Conservation (phyloP, 208 protist species). For the Blastocrithidia nonstop region DNA sequence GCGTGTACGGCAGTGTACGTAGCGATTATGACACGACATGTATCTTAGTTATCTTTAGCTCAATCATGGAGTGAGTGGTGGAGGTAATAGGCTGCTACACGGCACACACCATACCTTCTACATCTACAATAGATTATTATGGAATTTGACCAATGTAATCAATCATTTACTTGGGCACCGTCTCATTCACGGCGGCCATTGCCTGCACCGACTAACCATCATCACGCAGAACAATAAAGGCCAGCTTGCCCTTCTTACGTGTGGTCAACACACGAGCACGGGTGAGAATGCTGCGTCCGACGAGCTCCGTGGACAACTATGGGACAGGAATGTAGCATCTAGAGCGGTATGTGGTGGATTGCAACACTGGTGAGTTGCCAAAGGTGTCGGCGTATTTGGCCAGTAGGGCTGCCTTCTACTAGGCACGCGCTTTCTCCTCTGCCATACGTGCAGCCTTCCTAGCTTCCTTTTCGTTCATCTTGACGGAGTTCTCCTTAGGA, state of each 20-base stretch:
- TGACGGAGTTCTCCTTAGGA: too few species aligned
- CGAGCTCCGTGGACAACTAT: conserved; percentile 18
- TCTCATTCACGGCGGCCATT: conserved; percentile 56
- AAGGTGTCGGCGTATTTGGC: conserved; percentile 65
- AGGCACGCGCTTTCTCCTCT: conserved; percentile 65
- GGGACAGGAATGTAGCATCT: conserved; percentile 27
- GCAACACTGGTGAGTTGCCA: conserved; percentile 46
- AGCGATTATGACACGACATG: conserved; percentile 74
- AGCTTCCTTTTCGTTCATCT: conserved; percentile 66
- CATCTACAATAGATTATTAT: conserved; percentile 81
- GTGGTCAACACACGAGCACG: conserved; percentile 78
- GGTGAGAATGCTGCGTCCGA: conserved; percentile 39
- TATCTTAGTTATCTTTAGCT: conserved; percentile 68
- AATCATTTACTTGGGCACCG: conserved; percentile 76
- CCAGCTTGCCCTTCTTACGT: conserved; percentile 85
- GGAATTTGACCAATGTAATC: conserved; percentile 84
- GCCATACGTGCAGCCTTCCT: conserved; percentile 71
- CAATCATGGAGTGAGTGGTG: conserved; percentile 62
- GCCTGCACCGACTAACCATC: conserved; percentile 65
- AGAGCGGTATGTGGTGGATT: conserved; percentile 58
- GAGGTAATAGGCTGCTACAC: conserved; percentile 61
- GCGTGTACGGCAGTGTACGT: conserved; percentile 81
- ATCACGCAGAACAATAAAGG: conserved; percentile 83
- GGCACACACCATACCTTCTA: conserved; percentile 36
- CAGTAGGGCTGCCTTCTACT: conserved; percentile 70